A percentile compares a stretch with the other conserved stretches of the same genome.
Evolutionary conservation across 2,329 filamentous ascomycete species (phyloP).

Genomic region (Diaporthe ampelina): DNA sequence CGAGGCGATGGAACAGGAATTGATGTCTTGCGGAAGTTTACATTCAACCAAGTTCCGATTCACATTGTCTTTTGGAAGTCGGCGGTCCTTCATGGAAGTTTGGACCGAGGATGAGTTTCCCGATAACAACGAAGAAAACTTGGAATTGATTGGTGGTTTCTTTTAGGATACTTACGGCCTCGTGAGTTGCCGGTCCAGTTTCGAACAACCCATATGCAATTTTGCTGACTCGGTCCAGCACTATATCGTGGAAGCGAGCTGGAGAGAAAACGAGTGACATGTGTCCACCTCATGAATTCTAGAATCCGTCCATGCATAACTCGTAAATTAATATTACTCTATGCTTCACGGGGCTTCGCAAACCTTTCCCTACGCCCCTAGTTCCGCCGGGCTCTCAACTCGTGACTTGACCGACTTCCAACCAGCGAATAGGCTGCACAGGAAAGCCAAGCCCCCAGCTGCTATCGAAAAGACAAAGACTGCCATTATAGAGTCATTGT

Average conservation of each 20-base stretch:
- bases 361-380: background rate
- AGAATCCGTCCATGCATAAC: too few relatives aligned
- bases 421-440: background rate
- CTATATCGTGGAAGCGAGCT: too few relatives aligned
- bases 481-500: background rate
- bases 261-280: background rate
- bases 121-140: background rate
- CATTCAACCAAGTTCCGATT: too few relatives aligned
- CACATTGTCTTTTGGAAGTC: too few relatives aligned
- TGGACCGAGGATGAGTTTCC: background rate
- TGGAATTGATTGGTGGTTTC: background rate
- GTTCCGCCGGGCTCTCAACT: background rate
- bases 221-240: conserved; percentile 3
- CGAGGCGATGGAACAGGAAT: too few relatives aligned
- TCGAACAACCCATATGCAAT: background rate
- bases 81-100: background rate
- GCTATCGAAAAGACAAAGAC: background rate
- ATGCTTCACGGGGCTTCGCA: background rate
- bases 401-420: background rate
- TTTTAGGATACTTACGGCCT: background rate
- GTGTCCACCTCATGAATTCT: too few relatives aligned
- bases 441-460: background rate
- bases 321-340: background rate
- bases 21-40: too few relatives aligned
- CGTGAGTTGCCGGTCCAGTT: background rate